Base-by-base conservation (phyloP, 1,284 basidiomycete genomes). In the Gymnopus androsaceus region DNA sequence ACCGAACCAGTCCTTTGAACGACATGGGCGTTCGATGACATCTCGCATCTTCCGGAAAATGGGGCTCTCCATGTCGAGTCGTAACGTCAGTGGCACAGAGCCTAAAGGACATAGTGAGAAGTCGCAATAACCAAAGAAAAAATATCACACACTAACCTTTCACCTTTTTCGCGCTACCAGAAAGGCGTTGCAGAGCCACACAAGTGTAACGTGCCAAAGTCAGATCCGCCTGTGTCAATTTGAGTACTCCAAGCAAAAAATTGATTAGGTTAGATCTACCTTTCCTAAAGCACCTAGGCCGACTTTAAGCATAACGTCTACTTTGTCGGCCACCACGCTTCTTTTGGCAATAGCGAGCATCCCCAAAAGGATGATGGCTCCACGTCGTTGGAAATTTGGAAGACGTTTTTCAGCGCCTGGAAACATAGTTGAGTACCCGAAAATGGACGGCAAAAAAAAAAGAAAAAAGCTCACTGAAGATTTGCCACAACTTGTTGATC, bases 81-180 rank as follows among this genome's bases (percentile, higher is more conserved):
- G 86, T 90, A 65, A 94, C 92, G 75, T 98, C 27, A 23, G 48
- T n/a, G 21, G 21, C 25, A 12, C 37, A 45, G 8, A 44, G 51
- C 42, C 50, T 50, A 19, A 11, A 34, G 34, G 2, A 28, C 19
- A 38, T 51, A 38, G 30, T 36, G 17, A 37, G 11, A 17, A 28
- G 36, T 42, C 33, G 17, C 28, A 45, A 14, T 3, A 19, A 42
- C 7, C 14, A 3, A 33, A n/a, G 19, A 27, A 38, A 28, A 3
- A 8, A 12, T 59, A 17, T 11, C 12, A 8, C 34, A 37, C 33
- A 5, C 71, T 53, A 55, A 87, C 92, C 96, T 77, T 99, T 99
- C 63, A 99, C 86, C 71, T 98, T 99, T 78, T 98, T 99, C 30
- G 87, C 91, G 64, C 92, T 97, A 1, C 97, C 97, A 47, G 93